Base-by-base conservation (phyloP, 2,329 filamentous ascomycete genomes). In the Aureobasidium mangrovei region DNA sequence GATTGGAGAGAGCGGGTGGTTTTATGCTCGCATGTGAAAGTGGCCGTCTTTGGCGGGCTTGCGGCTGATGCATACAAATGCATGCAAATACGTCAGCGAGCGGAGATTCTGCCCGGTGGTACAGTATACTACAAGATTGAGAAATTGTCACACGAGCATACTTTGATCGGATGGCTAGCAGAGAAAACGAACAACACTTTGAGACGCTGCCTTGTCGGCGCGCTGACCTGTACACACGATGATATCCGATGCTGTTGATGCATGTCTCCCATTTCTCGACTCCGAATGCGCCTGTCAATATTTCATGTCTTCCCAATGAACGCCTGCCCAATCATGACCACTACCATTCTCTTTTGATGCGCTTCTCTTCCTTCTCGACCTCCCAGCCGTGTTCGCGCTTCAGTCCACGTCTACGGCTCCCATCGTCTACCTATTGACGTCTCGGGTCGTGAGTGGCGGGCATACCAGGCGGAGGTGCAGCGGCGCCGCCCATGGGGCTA, bases 401-500 rank as follows among this genome's bases (percentile, higher is more conserved):
- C 35, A 27, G 29, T 32, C 27, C 46, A 18, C 18, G 18, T 18
- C 18, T 18, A 18, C 18, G 18, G 18, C 18, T 18, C 18, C 18
- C 18, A 18, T 18, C 18, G 18, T 18, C 18, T 1, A 18, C 44
- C 53, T 55, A 55, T 38, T 55, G 53, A 33, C 53, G 53, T 49
- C 53, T 48, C 29, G 44, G 44, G 32, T 55, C 53, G 31, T 48
- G 53, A 33, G 43, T 29, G 39, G 43, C 43, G 44, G 53, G 49
- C 49, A 53, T 47, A 18, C 53, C 53, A 36, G 53, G 53, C 36
- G 53, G 53, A 29, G 53, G 44, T 4, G n/a, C 28, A 5, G 31
- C 38, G 8, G 60, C 55, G 29, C 61, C 60, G 26, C 49, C 55
- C 26, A 33, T 56, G 33, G 62, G 60, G 43, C 56, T 56, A 26